Percentiles rank a stretch among this genome's conserved stretches.
Evolutionary conservation across 2,329 filamentous ascomycete genomes (phyloP).

Genomic region (Fusarium agapanthi): DNA sequence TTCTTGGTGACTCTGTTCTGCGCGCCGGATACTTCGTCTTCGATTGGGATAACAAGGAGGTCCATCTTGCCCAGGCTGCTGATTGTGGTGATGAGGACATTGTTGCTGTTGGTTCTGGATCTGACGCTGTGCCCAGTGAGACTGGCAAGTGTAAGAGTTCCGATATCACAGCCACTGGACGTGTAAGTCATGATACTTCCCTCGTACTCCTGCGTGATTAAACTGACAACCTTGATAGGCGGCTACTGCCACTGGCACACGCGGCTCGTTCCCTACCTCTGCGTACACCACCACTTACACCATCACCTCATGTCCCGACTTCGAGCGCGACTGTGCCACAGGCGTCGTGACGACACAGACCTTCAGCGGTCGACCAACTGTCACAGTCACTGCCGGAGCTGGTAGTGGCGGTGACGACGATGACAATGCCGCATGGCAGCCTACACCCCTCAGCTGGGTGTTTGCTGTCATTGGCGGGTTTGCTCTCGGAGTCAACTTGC

Average conservation of each 20-base stretch:
- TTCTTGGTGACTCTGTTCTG: slow-evolving; percentile 54
- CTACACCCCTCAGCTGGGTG: slow-evolving; percentile 24
- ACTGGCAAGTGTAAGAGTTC: slow-evolving; percentile 49
- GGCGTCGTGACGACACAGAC: slow-evolving; percentile 42
- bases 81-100: slow-evolving; percentile 52
- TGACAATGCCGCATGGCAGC: slow-evolving; percentile 32
- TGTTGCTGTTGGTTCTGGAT: slow-evolving; percentile 47
- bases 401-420: background rate
- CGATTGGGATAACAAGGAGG: slow-evolving; percentile 54
- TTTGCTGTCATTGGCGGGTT: slow-evolving; percentile 34
- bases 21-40: slow-evolving; percentile 57
- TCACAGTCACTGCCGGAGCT: slow-evolving; percentile 35
- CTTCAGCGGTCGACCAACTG: slow-evolving; percentile 22
- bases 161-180: slow-evolving; percentile 33
- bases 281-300: slow-evolving; percentile 42
- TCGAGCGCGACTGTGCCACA: slow-evolving; percentile 36
- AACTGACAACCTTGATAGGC: slow-evolving; percentile 3
- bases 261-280: slow-evolving; percentile 16
- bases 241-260: slow-evolving; percentile 8
- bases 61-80: slow-evolving; percentile 54
- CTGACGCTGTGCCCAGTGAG: slow-evolving; percentile 45
- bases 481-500: slow-evolving; percentile 37
- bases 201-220: background rate
- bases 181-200: background rate
- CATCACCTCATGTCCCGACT: slow-evolving; percentile 40